Base-by-base conservation (phyloP, 2,329 filamentous ascomycete genomes). In the Parastagonospora avenae region DNA sequence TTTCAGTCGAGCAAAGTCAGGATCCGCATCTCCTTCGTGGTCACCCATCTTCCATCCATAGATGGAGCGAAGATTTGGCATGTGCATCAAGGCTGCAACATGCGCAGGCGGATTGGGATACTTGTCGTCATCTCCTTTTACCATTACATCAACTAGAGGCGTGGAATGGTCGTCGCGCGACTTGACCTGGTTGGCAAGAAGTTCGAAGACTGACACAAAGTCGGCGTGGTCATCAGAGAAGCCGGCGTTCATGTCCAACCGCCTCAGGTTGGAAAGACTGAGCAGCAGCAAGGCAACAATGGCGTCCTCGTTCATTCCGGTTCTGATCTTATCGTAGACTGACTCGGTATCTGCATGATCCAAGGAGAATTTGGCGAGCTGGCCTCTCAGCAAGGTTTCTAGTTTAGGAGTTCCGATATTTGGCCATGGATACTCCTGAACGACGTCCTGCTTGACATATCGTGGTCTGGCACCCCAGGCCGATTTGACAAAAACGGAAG, bases 11-110 rank as follows among this genome's bases (percentile, higher is more conserved):
- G 30, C 38, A 16, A 52, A 43, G 16, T 27, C 15, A 4, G 14
- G 28, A 32, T 19, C 36, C 2, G 19, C 24, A 28, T 36, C 45
- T 6, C 38, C 15, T n/a, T 41, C 40, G 4, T 36, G 12, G 6
- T 50, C 46, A 8, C 46, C 41, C n/a, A 37, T 28, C n/a, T 42
- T 42, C 41, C 30, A 54, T 16, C 11, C 46, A 30, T 46, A 46
- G 6, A 54, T 24, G 4, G 32, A 40, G 11, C 42, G 46, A 10
- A 54, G 36, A 12, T 30, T 42, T 2, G 46, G 51, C 4, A 49
- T 35, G 10, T 42, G 29, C 10, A 53, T 15, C 15, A 54, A 31
- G 4, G 12, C n/a, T 4, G 35, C 42, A 7, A 45, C n/a, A 33
- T 45, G n/a, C 8, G n/a, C 11, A 14, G 35, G 36, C 3, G 9